A percentile compares a stretch with the other conserved stretches of the same genome.
Evolutionary conservation across 805 yeast species (phyloP).

Genomic region (Wickerhamomyces queroliae): DNA sequence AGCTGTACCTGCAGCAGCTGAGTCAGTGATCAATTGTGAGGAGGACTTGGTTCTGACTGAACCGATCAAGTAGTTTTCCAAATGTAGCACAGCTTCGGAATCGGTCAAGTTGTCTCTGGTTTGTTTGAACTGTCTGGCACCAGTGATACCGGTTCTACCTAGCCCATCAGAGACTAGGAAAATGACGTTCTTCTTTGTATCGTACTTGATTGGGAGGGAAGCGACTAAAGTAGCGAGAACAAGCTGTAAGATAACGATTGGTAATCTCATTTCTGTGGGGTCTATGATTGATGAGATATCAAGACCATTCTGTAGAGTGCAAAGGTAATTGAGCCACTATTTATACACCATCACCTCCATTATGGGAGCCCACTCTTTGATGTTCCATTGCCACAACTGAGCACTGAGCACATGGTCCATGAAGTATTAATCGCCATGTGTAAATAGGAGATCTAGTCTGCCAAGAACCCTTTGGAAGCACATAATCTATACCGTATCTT

Average conservation of each 20-base stretch:
- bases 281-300: too few species aligned
- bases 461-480: too few species aligned
- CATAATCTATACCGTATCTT: too few species aligned
- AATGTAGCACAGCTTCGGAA: conserved; percentile 44
- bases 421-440: too few species aligned
- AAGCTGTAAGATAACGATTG: conserved; percentile 15
- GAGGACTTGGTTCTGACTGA: conserved; percentile 80
- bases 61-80: conserved; percentile 73
- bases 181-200: conserved; percentile 62
- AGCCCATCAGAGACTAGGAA: conserved; percentile 91
- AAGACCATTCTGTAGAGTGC: too few species aligned
- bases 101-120: conserved; percentile 40
- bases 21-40: conserved; percentile 75
- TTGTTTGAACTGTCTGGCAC: conserved; percentile 73
- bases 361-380: too few species aligned
- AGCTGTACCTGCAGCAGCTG: conserved; percentile 96
- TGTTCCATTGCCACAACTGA: too few species aligned
- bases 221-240: conserved; percentile 16
- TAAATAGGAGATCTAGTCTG: too few species aligned
- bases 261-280: conserved; percentile 21
- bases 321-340: too few species aligned
- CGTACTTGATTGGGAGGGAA: conserved; percentile 21
- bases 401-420: too few species aligned
- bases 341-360: too few species aligned
- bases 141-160: conserved; percentile 81